Conservation (phyloP, 257 asterid genomes). For the Jacaranda copaia region DNA sequence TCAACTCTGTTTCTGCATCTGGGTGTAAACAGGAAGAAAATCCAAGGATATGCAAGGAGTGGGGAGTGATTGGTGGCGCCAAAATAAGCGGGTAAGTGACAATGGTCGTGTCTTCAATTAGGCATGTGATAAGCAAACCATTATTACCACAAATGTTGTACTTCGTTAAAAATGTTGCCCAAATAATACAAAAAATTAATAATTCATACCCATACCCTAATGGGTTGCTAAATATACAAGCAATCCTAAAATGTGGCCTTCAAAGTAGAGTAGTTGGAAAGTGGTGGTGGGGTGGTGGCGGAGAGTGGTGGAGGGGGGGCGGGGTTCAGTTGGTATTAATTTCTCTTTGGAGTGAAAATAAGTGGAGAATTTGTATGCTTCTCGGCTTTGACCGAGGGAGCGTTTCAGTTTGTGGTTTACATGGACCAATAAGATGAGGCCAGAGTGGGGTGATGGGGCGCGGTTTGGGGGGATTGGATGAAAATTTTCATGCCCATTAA, state of each 20-base stretch:
- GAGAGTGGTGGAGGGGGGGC: constrained; percentile 12
- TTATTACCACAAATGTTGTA: not conserved
- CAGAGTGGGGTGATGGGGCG: not conserved
- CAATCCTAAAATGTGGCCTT: constrained; percentile 31
- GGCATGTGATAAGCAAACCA: constrained; percentile 36
- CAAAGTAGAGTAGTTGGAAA: constrained; percentile 5
- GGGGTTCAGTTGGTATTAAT: constrained; percentile 1
- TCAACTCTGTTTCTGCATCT: constrained; percentile 9
- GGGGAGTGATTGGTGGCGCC: constrained; percentile 55
- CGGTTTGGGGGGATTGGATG: not conserved
- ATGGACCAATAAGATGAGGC: not conserved
- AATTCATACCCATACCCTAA: not conserved
- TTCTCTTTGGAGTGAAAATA: not conserved
- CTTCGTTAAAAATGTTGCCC: not conserved
- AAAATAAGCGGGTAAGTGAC: constrained; percentile 45
- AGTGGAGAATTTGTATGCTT: not conserved
- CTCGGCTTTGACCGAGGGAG: not conserved
- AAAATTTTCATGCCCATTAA: not conserved
- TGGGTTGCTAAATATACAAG: constrained; percentile 31
- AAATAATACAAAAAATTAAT: not conserved
- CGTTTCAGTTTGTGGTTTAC: not conserved
- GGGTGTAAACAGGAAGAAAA: constrained; percentile 26
- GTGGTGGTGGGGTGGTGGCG: constrained; percentile 36
- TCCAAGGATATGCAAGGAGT: constrained; percentile 23
- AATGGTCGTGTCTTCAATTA: constrained; percentile 37